Conservation (phyloP, 2,329 filamentous ascomycete genomes). For the Shiraia sp. region DNA sequence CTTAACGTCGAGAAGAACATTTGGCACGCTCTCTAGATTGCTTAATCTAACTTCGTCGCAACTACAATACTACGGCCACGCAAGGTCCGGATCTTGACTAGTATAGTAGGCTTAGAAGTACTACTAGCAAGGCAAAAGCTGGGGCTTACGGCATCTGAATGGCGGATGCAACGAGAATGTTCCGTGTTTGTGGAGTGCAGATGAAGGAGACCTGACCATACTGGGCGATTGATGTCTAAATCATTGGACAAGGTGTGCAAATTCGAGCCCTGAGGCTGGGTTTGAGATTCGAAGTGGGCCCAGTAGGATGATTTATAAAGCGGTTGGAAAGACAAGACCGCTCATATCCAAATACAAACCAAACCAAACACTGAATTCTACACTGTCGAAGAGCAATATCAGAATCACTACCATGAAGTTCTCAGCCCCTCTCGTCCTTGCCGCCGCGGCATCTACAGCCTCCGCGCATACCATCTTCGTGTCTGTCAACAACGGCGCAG, state of each 20-base stretch:
- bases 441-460: constrained; percentile 38
- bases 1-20: constrained; percentile 22
- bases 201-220: not conserved
- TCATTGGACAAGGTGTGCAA: constrained; percentile 8
- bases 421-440: constrained; percentile 26
- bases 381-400: too few relatives aligned
- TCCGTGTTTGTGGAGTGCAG: constrained; percentile 10
- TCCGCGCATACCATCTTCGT: constrained; percentile 58
- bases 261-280: constrained; percentile 4
- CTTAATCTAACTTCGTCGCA: constrained; percentile 28
- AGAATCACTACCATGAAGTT: constrained; percentile 38
- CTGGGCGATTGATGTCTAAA: constrained; percentile 5
- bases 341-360: too few relatives aligned
- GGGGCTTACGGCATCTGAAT: constrained; percentile 10
- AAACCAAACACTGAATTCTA: too few relatives aligned
- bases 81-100: constrained; percentile 12
- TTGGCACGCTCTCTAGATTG: constrained; percentile 27
- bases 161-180: constrained; percentile 19
- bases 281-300: not conserved
- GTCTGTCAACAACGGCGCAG: constrained; percentile 51
- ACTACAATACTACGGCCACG: constrained; percentile 12
- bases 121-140: constrained; percentile 6
- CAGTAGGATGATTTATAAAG: constrained; percentile 9
- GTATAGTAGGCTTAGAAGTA: constrained; percentile 9
- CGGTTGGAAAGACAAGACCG: not conserved